Conservation (phyloP, 768 basidiomycete species). For the Lentinula aciculospora region DNA sequence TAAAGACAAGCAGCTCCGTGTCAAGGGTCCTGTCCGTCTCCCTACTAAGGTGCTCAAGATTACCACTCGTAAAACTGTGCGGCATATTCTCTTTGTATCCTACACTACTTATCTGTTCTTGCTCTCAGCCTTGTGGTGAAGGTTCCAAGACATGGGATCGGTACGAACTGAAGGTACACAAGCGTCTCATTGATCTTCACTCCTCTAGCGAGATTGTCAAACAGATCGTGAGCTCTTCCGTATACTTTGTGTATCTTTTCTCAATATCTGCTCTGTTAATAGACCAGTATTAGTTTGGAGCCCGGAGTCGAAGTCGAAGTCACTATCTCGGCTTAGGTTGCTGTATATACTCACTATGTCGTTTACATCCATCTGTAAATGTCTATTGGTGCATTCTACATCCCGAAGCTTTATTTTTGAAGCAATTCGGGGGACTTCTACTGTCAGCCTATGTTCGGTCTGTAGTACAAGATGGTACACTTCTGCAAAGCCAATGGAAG, state of each 20-base stretch:
- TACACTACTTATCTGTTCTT: slow-evolving; percentile 2
- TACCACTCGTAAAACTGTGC: slow-evolving; percentile 97
- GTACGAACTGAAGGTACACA: slow-evolving; percentile 99
- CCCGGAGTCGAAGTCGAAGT: slow-evolving; percentile 99
- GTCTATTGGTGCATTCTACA: not conserved
- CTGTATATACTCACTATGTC: not conserved
- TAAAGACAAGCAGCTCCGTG: slow-evolving; percentile 99
- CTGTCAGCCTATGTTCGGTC: too few relatives aligned
- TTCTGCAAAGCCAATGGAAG: too few relatives aligned
- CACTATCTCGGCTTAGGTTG: slow-evolving; percentile 74
- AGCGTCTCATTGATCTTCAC: slow-evolving; percentile 98
- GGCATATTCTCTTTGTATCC: slow-evolving; percentile 20
- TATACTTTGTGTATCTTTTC: not conserved
- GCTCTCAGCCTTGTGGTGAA: slow-evolving; percentile 91
- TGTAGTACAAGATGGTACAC: too few relatives aligned
- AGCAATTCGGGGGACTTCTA: too few relatives aligned
- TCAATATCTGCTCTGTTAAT: slow-evolving; percentile 8
- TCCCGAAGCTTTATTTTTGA: not conserved
- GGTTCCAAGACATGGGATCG: slow-evolving; percentile 99
- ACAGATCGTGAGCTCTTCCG: slow-evolving; percentile 79
- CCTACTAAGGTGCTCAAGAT: slow-evolving; percentile 99
- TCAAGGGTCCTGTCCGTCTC: slow-evolving; percentile 97
- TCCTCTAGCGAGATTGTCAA: slow-evolving; percentile 99
- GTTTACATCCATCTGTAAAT: not conserved
- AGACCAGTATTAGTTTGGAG: slow-evolving; percentile 99